Percentiles rank a stretch among this genome's conserved stretches.
Conservation (phyloP, 352 stramenopile species). For the Pythium aristosporum region DNA sequence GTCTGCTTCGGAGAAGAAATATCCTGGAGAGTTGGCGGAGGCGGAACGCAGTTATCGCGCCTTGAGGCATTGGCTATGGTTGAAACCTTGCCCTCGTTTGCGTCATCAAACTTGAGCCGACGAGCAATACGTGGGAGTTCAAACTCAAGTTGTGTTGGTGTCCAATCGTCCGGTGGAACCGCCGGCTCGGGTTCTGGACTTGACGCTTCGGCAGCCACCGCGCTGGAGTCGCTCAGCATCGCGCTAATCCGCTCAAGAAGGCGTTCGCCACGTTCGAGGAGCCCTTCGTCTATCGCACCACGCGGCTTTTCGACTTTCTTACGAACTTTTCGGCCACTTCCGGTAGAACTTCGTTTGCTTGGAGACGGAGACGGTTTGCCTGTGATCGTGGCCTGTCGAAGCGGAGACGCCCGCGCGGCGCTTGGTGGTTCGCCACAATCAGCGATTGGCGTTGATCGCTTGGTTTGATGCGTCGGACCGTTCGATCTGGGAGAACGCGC, state of each 20-base stretch:
- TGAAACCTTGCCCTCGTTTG: neutral
- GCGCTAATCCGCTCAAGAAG: slow-evolving; percentile 37
- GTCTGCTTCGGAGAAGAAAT: neutral
- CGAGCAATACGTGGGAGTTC: slow-evolving; percentile 39
- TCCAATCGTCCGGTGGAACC: neutral
- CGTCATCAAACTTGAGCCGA: slow-evolving; percentile 48
- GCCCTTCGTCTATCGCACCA: slow-evolving; percentile 23
- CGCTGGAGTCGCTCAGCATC: slow-evolving; percentile 28
- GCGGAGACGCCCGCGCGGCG: slow-evolving; percentile 2
- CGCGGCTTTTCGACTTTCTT: slow-evolving; percentile 17
- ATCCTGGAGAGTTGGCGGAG: slow-evolving; percentile 14
- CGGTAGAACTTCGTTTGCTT: slow-evolving; percentile 7
- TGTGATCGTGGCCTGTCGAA: slow-evolving; percentile 23
- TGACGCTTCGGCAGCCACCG: slow-evolving; percentile 23
- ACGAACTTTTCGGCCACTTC: slow-evolving; percentile 14
- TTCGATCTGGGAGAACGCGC: neutral
- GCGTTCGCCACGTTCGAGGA: slow-evolving; percentile 32
- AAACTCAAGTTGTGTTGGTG: slow-evolving; percentile 13
- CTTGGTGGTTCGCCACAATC: neutral
- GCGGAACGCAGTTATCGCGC: slow-evolving; percentile 35
- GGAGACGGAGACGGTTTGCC: slow-evolving; percentile 23
- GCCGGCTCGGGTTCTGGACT: slow-evolving; percentile 30
- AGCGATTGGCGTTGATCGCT: neutral
- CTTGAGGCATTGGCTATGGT: neutral
- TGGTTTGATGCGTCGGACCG: neutral